Evolutionary conservation across 164 flowering plant genomes (phyloP), one percentile per base, ranked within the genome.

Genomic region (Cinnamomum chago): DNA sequence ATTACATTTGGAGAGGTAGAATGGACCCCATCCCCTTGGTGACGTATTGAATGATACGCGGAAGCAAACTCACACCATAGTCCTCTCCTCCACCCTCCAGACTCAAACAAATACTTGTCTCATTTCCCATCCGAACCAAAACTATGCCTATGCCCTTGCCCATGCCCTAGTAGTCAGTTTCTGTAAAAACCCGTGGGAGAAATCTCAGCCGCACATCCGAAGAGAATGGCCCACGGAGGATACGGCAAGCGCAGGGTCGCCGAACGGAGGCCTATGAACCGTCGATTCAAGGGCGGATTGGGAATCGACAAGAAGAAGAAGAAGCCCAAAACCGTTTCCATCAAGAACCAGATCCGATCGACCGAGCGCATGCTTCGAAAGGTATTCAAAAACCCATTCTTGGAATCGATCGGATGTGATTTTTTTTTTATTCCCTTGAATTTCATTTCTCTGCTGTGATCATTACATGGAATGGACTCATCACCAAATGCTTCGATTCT

Each of bases 301-400:
- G 84, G 85, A 4, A 28, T 67, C 33, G 69, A 30, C 6, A 67
- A 67, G 47, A 67, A 83, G 71, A 93, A 84, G 85, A 81, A 81
- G 79, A 81, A 81, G 70, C 75, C 85, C 65, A 92, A 94, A 72
- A 18, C 86, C 15, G 94, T 88, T 27, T 85, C 97, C 74, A 86
- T 92, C 81, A 95, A 92, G 82, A 92, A 93, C 83, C 99, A 90
- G 84, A 90, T 95, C 78, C 97, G 99, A 13, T 93, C 98, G 58
- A 76, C 81, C 12, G 95, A 92, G 77, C 92, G 99, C 62, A 80
- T 95, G 82, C 78, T 76, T 55, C 92, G 94, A 22, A 90, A 89
- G 91, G 98, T 91, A 86, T 30, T 22, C 60, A 5, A 7, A 40
- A 5, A 5, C 13, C n/a, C 13, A 15, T 20, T 14, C 20, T 20